phyloP scores from a whole-genome alignment of 257 asterid genomes.

The Parsonsia alboflavescens region DNA sequence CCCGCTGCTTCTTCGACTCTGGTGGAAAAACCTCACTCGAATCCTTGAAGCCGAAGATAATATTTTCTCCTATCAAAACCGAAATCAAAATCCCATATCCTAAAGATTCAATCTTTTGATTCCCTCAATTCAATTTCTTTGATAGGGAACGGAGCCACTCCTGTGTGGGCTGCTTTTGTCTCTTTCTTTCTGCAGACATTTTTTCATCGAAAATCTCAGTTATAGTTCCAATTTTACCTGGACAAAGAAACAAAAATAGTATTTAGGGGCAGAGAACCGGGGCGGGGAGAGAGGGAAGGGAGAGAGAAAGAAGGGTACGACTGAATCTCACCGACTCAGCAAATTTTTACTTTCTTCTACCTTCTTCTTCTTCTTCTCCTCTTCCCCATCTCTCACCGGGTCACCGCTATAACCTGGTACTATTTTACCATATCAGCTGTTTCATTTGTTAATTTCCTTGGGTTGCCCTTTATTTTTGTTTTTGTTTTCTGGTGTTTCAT shows the following conservation, averaged over 20 bases:
- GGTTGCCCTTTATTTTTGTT: background rate
- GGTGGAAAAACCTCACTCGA: background rate
- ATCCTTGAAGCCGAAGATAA: background rate
- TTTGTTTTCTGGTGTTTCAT: background rate
- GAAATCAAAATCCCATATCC: background rate
- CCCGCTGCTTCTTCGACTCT: background rate
- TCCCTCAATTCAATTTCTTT: background rate
- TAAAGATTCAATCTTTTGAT: background rate
- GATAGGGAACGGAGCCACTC: background rate
- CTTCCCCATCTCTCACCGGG: constrained; percentile 9
- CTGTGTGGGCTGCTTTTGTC: background rate
- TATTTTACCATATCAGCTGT: background rate
- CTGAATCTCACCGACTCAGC: constrained; percentile 4
- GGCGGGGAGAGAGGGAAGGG: constrained; percentile 11
- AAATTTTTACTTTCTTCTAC: constrained; percentile 19
- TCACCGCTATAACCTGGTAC: constrained; percentile 5
- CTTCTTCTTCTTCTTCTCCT: constrained; percentile 23
- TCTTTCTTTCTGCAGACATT: background rate
- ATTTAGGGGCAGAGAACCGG: background rate
- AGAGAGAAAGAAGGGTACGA: constrained; percentile 6
- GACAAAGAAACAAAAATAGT: background rate
- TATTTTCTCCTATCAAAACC: background rate
- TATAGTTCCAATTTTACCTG: background rate
- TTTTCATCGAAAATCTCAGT: background rate
- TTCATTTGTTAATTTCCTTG: constrained; percentile 1